Evolutionary conservation across 345 rosid species (phyloP), one percentile per base, ranked within the genome.

Genomic region (Bruguiera gymnorhiza): DNA sequence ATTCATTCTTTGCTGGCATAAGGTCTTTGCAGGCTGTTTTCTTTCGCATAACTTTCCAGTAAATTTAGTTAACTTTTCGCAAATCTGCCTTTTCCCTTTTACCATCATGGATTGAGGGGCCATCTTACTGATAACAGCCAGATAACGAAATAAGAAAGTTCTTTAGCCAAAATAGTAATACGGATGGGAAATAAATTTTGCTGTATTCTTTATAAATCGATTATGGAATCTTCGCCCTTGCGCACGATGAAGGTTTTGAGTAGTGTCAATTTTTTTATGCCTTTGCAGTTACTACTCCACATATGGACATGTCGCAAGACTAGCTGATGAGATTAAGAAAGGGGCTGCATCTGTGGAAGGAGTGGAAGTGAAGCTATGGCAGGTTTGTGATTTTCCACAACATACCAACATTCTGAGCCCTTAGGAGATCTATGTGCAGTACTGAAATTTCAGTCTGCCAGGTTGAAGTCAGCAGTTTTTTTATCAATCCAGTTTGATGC

Each of bases 281-380:
- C 52, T 36, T 70, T 30, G 70, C 83, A 94, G 98, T 80, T 94
- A 91, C 83, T 91, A 94, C 80, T 91, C 98, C 69, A 94, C 86
- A 96, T 91, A 94, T 51, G 98, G 98, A 66, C 98, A 94, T 76
- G 98, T 91, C 30, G 95, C 86, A 85, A 87, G 69, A 70, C 82
- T 94, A 70, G 98, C 98, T 39, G 95, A 94, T 81, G 96, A 94
- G 74, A 87, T 94, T 57, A 79, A 86, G 86, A 91, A 89, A 81
- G 98, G 97, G 20, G 93, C 96, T 83, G 88, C 87, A 70, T 86
- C 97, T 71, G 93, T 94, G 60, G 97, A 89, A 85, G 98, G 98
- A 39, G 98, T 94, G 75, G 98, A 94, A 79, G 96, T 90, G 78
- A 89, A 84, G 78, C 70, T 94, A 63, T 91, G 97, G 97, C 97